Percentiles rank a stretch among this genome's conserved stretches.
These are phyloP conservation scores for Dictyostelium citrinum DNA, from an alignment of 78 protist species.

Conservation along the genomic window DNA sequence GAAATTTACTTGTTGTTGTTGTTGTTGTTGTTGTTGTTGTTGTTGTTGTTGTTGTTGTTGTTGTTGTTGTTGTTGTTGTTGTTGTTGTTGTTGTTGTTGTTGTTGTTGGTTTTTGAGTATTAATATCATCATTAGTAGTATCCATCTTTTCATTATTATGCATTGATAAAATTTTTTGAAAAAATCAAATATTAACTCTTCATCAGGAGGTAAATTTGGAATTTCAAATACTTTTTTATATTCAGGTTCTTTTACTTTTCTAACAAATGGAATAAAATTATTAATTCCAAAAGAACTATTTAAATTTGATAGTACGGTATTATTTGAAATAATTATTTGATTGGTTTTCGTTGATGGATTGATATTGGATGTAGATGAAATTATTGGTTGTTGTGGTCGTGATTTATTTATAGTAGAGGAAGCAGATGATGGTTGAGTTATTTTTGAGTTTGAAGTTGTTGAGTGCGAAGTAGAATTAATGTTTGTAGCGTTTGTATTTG, in stretches of 20 bases:
- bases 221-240: not conserved
- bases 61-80: not conserved
- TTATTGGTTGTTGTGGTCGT: not conserved
- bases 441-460: not conserved
- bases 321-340: not conserved
- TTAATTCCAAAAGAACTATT: not conserved
- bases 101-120: not conserved
- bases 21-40: not conserved
- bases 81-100: not conserved
- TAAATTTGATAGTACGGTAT: not conserved
- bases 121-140: not conserved
- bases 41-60: not conserved
- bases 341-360: not conserved
- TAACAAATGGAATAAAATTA: not conserved
- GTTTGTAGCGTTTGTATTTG: not conserved
- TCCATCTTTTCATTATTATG: not conserved
- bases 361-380: too few relatives aligned
- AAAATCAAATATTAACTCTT: not conserved
- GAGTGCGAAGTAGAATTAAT: too few relatives aligned
- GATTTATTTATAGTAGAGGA: not conserved
- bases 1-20: conserved; percentile 27
- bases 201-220: not conserved
- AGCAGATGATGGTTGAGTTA: not conserved
- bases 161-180: not conserved
- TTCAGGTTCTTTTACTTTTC: not conserved